A percentile compares a stretch with the other conserved stretches of the same genome.
These are phyloP conservation scores for Calcarisporium arbuscula DNA, from an alignment of 2,329 filamentous ascomycete genomes.

Conservation along the genomic window DNA sequence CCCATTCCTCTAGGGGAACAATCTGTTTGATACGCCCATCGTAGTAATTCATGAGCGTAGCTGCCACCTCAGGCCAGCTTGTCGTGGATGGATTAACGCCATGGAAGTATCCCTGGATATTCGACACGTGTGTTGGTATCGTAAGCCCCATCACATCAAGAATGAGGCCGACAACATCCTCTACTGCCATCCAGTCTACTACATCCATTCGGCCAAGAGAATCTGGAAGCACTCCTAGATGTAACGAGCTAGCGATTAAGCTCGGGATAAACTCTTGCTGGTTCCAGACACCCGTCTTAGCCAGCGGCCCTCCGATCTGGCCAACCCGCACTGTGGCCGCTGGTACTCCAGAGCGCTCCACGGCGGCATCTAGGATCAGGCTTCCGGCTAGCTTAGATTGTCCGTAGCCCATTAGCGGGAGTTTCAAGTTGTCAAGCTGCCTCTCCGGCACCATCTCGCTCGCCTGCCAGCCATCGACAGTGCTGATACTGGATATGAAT, in stretches of 20 bases:
- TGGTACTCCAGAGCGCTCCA: conserved; percentile 27
- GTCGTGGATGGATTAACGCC: conserved; percentile 38
- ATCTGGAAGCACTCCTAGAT: conserved; percentile 39
- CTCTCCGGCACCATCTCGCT: conserved; percentile 29
- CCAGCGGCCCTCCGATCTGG: conserved; percentile 37
- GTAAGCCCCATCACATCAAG: conserved; percentile 37
- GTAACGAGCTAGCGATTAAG: conserved; percentile 41
- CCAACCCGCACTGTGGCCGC: conserved; percentile 37
- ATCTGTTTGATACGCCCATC: conserved; percentile 28
- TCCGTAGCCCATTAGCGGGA: conserved; percentile 31
- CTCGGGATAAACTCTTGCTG: conserved; percentile 52
- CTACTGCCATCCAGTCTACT: conserved; percentile 51
- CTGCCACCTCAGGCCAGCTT: conserved; percentile 34
- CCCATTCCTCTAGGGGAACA: conserved; percentile 39
- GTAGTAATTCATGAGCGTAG: conserved; percentile 34
- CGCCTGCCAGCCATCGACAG: conserved; percentile 27
- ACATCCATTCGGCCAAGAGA: conserved; percentile 34
- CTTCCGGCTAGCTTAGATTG: conserved; percentile 38
- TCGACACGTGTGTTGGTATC: conserved; percentile 9
- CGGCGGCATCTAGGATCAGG: conserved; percentile 30
- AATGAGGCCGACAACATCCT: conserved; percentile 38
- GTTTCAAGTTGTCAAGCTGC: conserved; percentile 25
- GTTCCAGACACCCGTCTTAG: conserved; percentile 44
- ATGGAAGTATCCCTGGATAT: conserved; percentile 38
- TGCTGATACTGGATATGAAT: conserved; percentile 38